Conservation (phyloP, 2,329 filamentous ascomycete species). For the Pestalotiopsis fici region DNA sequence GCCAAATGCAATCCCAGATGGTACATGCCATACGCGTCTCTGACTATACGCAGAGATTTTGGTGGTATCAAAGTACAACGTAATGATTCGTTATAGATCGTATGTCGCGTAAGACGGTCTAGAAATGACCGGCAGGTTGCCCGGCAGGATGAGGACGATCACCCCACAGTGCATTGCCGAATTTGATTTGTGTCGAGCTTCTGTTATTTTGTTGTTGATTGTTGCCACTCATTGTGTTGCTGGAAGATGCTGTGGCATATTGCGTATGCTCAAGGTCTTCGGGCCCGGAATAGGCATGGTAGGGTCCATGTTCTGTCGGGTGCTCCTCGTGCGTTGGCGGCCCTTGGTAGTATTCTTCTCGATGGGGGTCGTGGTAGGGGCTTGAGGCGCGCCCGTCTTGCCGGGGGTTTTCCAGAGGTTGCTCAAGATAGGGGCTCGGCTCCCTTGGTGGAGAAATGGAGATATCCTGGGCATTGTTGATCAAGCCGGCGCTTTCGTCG, state of each 20-base stretch:
- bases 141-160: conserved; percentile 10
- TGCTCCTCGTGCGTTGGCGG: not conserved
- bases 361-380: conserved; percentile 9
- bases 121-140: not conserved
- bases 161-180: conserved; percentile 35
- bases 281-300: conserved; percentile 21
- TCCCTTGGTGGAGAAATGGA: conserved; percentile 16
- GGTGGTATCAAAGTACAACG: not conserved
- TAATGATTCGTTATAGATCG: not conserved
- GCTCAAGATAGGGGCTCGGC: conserved; percentile 15
- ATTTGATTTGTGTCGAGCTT: conserved; percentile 28
- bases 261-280: conserved; percentile 19
- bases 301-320: not conserved
- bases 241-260: conserved; percentile 2
- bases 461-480: conserved; percentile 40
- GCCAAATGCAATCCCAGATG: not conserved
- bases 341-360: conserved; percentile 6
- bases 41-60: not conserved
- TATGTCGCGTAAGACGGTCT: not conserved
- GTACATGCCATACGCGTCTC: not conserved
- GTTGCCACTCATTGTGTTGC: conserved; percentile 5
- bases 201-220: conserved; percentile 17
- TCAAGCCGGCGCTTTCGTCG: conserved; percentile 45
- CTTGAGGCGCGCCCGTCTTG: conserved; percentile 3
- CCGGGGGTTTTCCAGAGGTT: conserved; percentile 3